Base-by-base conservation (phyloP, 2,329 filamentous ascomycete species). In the Truncatella angustata region DNA sequence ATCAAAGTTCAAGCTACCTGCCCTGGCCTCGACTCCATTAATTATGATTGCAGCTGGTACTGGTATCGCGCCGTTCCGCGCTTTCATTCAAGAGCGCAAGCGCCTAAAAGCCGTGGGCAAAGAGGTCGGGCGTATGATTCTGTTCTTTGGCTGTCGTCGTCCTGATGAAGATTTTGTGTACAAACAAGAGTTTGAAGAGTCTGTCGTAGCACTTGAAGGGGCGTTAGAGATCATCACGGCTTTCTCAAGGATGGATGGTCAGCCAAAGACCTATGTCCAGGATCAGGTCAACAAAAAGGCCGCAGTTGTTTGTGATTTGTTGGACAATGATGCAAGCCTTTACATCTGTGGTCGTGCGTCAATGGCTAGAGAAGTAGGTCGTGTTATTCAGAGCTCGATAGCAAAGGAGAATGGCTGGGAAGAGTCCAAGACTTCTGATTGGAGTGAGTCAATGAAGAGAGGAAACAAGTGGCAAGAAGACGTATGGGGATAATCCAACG, bases 1-100 rank as follows among this genome's bases (percentile, higher is more conserved):
- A 49, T 70, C 68, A 4, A 72, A 70, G 24, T 79, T 78, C 67
- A 72, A 72, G 47, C 68, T 78, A 1, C 76, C 76, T 0, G 56
- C 66, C 6, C 43, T 58, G 2, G 61, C 69, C 10, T 65, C 65
- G 2, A 73, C 69, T 0, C 77, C 79, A 0, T 64, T 83, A 16
- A 68, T 83, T 45, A 76, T 80, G 68, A 67, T 79, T 10, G 75
- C 66, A 4, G 78, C 78, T 0, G 79, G 79, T 4, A 76, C 79
- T 0, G 84, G 83, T 0, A 66, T 86, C 1, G 83, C 83, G 0
- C 84, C 84, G 0, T 86, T 87, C 74, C 75, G 80, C 0, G 83
- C 78, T 0, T 87, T 63, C 46, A 52, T 63, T 12, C 54, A 69
- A 23, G 73, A 77, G 53, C 68, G 73, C 4, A 66, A 65, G 7